phyloP scores from a whole-genome alignment of 2,329 filamentous ascomycete genomes.

The Venturia nashicola region DNA sequence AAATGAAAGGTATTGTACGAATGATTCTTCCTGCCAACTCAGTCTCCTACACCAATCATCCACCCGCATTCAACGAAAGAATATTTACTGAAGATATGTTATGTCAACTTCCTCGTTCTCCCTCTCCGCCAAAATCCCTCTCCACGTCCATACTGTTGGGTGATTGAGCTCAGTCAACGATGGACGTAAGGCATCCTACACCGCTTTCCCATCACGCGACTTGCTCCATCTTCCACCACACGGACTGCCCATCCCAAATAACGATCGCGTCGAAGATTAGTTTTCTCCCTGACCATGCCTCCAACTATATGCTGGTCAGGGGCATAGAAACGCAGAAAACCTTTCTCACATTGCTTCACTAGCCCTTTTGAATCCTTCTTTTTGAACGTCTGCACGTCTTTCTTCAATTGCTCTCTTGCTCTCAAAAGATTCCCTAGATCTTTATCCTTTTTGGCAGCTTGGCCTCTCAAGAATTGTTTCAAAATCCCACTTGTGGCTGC shows the following conservation, averaged over 20 bases:
- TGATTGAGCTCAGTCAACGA: neutral
- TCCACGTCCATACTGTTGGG: neutral
- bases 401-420: neutral
- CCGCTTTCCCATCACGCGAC: neutral
- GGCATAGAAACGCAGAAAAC: neutral
- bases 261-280: neutral
- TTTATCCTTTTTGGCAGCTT: neutral
- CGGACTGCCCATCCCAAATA: neutral
- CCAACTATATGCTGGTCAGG: neutral
- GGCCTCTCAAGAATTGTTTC: neutral
- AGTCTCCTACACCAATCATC: neutral
- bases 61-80: neutral
- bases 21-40: too few relatives aligned
- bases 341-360: neutral
- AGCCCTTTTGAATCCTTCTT: neutral
- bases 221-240: neutral
- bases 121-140: neutral
- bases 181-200: neutral
- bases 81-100: neutral
- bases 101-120: neutral
- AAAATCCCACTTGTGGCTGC: neutral
- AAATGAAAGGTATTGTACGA: too few relatives aligned
- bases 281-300: neutral
- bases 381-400: neutral
- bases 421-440: neutral